A percentile compares a stretch with the other conserved stretches of the same genome.
Evolutionary conservation across 2,329 filamentous ascomycete species (phyloP).

Genomic region (Botrytis cinerea): DNA sequence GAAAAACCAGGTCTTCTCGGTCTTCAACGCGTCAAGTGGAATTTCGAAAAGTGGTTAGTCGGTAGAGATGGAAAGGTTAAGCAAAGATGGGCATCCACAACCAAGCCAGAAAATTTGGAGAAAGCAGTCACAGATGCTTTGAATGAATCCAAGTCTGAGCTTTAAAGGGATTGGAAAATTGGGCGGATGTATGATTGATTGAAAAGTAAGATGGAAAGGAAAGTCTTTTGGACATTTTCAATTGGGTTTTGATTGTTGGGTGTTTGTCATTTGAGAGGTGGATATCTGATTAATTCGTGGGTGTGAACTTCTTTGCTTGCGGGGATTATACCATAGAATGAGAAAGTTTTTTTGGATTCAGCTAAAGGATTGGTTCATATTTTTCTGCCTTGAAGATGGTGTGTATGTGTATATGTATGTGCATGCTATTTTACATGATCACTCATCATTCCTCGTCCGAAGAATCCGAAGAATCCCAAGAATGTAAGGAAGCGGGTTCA

Average conservation of each 20-base stretch:
- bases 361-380: neutral
- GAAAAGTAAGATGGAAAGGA: too few relatives aligned
- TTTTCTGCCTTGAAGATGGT: too few relatives aligned
- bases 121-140: constrained; percentile 70
- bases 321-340: neutral
- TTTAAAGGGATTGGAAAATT: constrained; percentile 12
- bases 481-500: neutral
- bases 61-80: constrained; percentile 83
- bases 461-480: neutral
- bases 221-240: neutral
- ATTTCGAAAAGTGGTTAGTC: constrained; percentile 98
- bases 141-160: constrained; percentile 27
- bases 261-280: neutral
- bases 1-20: constrained; percentile 82
- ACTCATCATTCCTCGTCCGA: neutral
- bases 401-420: too few relatives aligned
- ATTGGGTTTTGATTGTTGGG: neutral
- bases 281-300: neutral
- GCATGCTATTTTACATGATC: neutral
- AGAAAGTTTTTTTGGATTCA: neutral
- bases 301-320: neutral
- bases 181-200: neutral
- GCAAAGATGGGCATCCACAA: constrained; percentile 82
- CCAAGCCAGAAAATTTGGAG: constrained; percentile 82
- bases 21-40: constrained; percentile 95